Percentiles rank a stretch among this genome's conserved stretches.
These are phyloP conservation scores for Atkinsonella hypoxylon DNA, from an alignment of 2,329 filamentous ascomycete species.

Conservation along the genomic window DNA sequence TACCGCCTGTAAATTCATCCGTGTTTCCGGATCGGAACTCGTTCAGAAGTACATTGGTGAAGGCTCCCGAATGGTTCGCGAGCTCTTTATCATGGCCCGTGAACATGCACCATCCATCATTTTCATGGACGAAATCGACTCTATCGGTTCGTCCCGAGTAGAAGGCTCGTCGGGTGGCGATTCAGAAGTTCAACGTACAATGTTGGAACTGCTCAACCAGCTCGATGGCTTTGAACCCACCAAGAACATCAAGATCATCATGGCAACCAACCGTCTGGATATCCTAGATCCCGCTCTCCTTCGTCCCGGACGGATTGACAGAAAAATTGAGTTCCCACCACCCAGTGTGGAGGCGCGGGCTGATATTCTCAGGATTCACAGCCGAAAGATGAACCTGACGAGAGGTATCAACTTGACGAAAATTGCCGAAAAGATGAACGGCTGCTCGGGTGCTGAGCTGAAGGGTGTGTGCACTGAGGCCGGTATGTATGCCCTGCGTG, in stretches of 20 bases:
- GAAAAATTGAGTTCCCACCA: constrained; percentile 97
- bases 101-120: constrained; percentile 98
- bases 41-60: constrained; percentile 99
- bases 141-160: constrained; percentile 92
- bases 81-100: constrained; percentile 97
- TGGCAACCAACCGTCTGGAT: constrained; percentile 97
- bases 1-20: constrained; percentile 98
- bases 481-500: constrained; percentile 93
- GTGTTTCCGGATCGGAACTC: constrained; percentile 88
- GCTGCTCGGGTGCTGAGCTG: constrained; percentile 90
- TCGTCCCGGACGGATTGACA: constrained; percentile 92
- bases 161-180: constrained; percentile 92
- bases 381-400: constrained; percentile 95
- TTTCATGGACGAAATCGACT: constrained; percentile 99
- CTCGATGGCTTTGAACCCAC: constrained; percentile 97
- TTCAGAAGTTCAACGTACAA: constrained; percentile 95
- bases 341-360: constrained; percentile 92
- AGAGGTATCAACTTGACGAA: constrained; percentile 95
- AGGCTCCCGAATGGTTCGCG: constrained; percentile 94
- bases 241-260: constrained; percentile 99
- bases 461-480: constrained; percentile 99
- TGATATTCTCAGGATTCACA: constrained; percentile 96
- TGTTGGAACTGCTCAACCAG: constrained; percentile 97
- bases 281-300: constrained; percentile 92
- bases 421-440: constrained; percentile 99